Evolutionary conservation across 2,329 filamentous ascomycete genomes (phyloP), one percentile per base, ranked within the genome.

Genomic region (Boeremia exigua): DNA sequence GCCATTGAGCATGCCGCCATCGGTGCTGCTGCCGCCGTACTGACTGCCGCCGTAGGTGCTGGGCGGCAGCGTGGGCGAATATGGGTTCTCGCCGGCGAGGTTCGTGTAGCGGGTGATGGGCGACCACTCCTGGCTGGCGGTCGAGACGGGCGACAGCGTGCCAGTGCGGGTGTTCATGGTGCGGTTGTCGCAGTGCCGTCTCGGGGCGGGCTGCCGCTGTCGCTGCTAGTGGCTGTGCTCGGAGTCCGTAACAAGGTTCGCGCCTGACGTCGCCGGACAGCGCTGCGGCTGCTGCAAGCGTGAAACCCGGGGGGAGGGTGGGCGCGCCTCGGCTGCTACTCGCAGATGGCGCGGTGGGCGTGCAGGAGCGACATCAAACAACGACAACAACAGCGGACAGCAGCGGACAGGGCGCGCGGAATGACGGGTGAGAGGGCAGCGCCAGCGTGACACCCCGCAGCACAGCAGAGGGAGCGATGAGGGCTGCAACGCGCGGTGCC

Each of bases 1-100:
- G 79, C 85, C 78, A 80, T 82, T 75, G 81, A 84, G 87, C 68
- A 79, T 75, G 62, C 69, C 69, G 48, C 75, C 74, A 73, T 77
- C 75, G 46, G 71, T 67, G 64, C 64, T 69, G 51, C 63, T 70
- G 62, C 73, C 77, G 33, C 74, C 74, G 62, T 78, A 69, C 36
- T 48, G 38, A 38, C 44, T 72, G 43, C 72, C 65, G 36, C 71
- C 69, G 59, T 72, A 71, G 45, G 63, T 68, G 65, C 65, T 72
- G 25, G 72, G 66, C 7, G 71, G 73, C 39, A 75, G 60, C 42
- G 67, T 67, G 54, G 73, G 73, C 49, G 73, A 75, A 62, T 75
- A 75, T 6, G 73, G 73, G 54, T 71, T 74, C 61, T 75, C 73
- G 71, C 63, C 66, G 51, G 63, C 63, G 48, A 75, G 56, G 64